phyloP scores from a whole-genome alignment of 129 eudicot species.

The Flaveria brownii region DNA sequence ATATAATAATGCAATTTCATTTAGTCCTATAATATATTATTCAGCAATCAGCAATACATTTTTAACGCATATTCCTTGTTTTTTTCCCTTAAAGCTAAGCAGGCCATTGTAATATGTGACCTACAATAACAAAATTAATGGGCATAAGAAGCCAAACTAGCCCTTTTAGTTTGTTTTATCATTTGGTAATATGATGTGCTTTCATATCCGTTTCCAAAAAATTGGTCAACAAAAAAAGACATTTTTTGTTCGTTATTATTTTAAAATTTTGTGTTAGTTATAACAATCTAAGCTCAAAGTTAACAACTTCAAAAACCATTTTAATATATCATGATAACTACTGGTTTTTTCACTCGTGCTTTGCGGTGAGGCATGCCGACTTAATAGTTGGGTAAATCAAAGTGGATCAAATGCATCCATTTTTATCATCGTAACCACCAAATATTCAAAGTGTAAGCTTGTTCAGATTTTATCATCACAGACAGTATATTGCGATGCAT shows the following conservation, averaged over 20 bases:
- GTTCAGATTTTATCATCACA: no score
- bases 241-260: background rate
- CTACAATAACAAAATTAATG: constrained; percentile 8
- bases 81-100: background rate
- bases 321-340: no score
- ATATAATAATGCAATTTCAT: background rate
- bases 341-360: no score
- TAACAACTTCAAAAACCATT: background rate
- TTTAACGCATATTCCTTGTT: background rate
- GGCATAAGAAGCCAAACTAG: constrained; percentile 34
- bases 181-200: constrained; percentile 30
- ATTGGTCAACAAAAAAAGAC: constrained; percentile 18
- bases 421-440: no score
- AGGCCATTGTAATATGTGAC: constrained; percentile 28
- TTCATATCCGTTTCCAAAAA: constrained; percentile 23
- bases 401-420: no score
- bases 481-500: no score
- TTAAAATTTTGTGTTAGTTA: background rate
- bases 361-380: no score
- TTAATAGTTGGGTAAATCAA: no score
- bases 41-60: background rate
- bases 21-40: background rate
- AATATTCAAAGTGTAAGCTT: no score
- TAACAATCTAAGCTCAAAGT: background rate
- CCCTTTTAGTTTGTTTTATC: constrained; percentile 39